These are phyloP conservation scores for Colletotrichum orbiculare DNA, from an alignment of 2,329 filamentous ascomycete species.

Conservation along the genomic window DNA sequence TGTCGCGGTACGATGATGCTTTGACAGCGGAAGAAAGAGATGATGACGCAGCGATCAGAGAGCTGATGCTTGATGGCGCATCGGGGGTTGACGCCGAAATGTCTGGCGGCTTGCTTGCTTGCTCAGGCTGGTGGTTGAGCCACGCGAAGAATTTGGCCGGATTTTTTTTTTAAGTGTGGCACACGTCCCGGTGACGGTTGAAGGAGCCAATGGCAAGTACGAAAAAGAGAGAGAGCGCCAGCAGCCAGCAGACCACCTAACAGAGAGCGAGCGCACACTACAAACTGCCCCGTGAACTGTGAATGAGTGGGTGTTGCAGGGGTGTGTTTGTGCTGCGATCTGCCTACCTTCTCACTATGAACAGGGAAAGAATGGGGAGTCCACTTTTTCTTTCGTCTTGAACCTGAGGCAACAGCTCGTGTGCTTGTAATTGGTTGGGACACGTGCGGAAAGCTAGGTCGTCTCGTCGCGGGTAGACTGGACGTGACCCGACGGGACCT, in stretches of 20 bases:
- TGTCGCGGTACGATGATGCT: not conserved
- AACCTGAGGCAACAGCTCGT: too few relatives aligned
- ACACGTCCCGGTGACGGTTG: constrained; percentile 24
- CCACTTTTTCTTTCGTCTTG: too few relatives aligned
- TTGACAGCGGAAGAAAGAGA: constrained; percentile 11
- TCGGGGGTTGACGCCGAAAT: constrained; percentile 11
- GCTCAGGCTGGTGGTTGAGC: not conserved
- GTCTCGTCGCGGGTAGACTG: not conserved
- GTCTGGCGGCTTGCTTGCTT: constrained; percentile 22
- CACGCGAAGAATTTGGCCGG: constrained; percentile 33
- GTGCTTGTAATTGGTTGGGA: not conserved
- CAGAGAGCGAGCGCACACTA: too few relatives aligned
- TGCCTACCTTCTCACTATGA: too few relatives aligned
- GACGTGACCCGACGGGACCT: constrained; percentile 7
- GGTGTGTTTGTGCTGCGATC: too few relatives aligned
- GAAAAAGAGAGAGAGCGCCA: constrained; percentile 7
- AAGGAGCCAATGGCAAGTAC: constrained; percentile 18
- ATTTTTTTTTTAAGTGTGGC: constrained; percentile 32
- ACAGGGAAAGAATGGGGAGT: too few relatives aligned
- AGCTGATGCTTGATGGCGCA: constrained; percentile 35
- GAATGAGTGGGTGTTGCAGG: too few relatives aligned
- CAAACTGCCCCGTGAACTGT: too few relatives aligned
- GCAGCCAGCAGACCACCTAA: constrained; percentile 9
- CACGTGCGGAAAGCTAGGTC: not conserved
- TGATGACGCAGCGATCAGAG: constrained; percentile 32